Evolutionary conservation across 2,329 filamentous ascomycete genomes (phyloP).

Genomic region (Ciborinia camelliae): DNA sequence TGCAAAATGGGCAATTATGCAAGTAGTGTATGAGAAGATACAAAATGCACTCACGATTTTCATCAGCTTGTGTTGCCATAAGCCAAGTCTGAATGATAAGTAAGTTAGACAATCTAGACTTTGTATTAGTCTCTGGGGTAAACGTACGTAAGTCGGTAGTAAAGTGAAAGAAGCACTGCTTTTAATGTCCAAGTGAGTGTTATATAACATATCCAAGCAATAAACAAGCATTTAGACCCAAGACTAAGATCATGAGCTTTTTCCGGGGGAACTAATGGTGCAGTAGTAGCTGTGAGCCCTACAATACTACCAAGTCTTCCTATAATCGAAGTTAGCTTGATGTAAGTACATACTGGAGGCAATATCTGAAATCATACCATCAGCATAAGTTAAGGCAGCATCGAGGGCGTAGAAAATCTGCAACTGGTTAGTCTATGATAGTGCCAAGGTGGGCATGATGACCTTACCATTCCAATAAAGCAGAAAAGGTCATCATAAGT

Average conservation of each 20-base stretch:
- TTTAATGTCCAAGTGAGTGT: constrained; percentile 2
- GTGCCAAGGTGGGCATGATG: background rate
- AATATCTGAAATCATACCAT: background rate
- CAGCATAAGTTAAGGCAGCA: background rate
- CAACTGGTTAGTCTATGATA: background rate
- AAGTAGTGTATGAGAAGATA: background rate
- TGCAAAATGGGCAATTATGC: background rate
- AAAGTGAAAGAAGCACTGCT: constrained; percentile 4
- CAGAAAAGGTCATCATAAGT: background rate
- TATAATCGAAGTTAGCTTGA: background rate
- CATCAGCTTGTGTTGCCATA: background rate
- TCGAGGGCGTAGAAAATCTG: background rate
- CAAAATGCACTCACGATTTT: background rate
- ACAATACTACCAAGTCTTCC: background rate
- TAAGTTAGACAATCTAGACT: no score
- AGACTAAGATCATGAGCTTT: background rate
- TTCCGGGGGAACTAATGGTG: background rate
- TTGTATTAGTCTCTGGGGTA: background rate
- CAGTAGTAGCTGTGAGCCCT: background rate
- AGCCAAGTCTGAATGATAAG: background rate
- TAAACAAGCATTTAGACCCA: background rate
- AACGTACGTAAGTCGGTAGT: background rate
- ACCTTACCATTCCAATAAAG: background rate
- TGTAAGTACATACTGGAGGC: background rate
- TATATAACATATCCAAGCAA: constrained; percentile 8